These are phyloP conservation scores for Ilyonectria mors-panacis DNA, from an alignment of 2,329 filamentous ascomycete species.

Conservation along the genomic window DNA sequence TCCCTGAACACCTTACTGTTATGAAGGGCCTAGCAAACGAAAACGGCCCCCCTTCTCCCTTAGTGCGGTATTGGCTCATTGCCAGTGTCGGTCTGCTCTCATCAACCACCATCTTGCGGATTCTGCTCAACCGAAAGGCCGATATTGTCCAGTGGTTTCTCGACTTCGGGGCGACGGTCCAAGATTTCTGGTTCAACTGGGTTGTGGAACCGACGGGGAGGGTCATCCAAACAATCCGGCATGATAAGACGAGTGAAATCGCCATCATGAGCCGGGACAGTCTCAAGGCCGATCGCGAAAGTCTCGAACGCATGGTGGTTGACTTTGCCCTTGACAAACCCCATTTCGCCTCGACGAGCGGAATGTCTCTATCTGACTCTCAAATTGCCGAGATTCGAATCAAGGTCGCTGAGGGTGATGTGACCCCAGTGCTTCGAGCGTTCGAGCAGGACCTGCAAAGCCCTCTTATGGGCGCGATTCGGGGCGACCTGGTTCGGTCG, in stretches of 20 bases:
- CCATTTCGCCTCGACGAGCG: constrained; percentile 65
- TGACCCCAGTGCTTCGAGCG: constrained; percentile 90
- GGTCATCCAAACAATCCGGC: constrained; percentile 91
- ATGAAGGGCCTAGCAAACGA: constrained; percentile 70
- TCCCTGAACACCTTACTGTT: constrained; percentile 76
- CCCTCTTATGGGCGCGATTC: constrained; percentile 86
- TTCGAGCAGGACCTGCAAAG: constrained; percentile 91
- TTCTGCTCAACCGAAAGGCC: constrained; percentile 80
- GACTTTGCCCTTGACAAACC: constrained; percentile 93
- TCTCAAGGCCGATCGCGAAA: constrained; percentile 89
- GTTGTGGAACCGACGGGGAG: constrained; percentile 88
- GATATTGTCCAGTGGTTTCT: constrained; percentile 86
- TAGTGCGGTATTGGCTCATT: constrained; percentile 93
- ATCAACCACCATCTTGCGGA: constrained; percentile 86
- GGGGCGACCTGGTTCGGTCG: constrained; percentile 89
- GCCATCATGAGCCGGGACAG: constrained; percentile 97
- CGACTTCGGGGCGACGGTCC: constrained; percentile 82
- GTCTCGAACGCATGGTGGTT: constrained; percentile 96
- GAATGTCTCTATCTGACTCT: constrained; percentile 70
- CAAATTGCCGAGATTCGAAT: constrained; percentile 82
- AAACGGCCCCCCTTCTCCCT: constrained; percentile 81
- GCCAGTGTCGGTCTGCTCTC: constrained; percentile 80
- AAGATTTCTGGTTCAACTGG: constrained; percentile 98
- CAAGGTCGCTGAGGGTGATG: constrained; percentile 90
- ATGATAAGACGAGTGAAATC: constrained; percentile 93